A percentile compares a stretch with the other conserved stretches of the same genome.
These are phyloP conservation scores for Pseudoturritis turrita DNA, from an alignment of 345 rosid genomes.

Conservation along the genomic window DNA sequence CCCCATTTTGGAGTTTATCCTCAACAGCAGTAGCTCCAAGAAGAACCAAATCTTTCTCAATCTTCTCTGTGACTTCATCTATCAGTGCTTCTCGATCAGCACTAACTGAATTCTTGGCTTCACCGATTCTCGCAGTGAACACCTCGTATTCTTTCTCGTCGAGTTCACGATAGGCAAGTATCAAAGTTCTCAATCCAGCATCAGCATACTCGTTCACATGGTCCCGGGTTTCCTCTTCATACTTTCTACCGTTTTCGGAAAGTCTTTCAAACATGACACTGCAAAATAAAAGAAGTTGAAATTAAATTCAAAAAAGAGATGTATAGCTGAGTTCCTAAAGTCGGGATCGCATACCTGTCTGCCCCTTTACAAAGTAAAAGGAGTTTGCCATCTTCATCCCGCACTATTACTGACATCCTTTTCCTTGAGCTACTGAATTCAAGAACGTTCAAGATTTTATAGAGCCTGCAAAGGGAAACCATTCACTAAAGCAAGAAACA, in stretches of 20 bases:
- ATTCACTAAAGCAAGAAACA: neutral
- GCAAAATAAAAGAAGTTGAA: neutral
- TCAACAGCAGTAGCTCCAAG: conserved; percentile 99
- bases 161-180: conserved; percentile 87
- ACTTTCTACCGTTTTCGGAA: conserved; percentile 49
- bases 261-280: conserved; percentile 97
- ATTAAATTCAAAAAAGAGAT: neutral
- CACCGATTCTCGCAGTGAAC: conserved; percentile 52
- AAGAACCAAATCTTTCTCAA: conserved; percentile 81
- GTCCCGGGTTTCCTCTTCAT: conserved; percentile 61
- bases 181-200: conserved; percentile 86
- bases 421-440: conserved; percentile 61
- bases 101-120: conserved; percentile 80
- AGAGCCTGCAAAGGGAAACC: conserved; percentile 50
- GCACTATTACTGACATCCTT: conserved; percentile 91
- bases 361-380: conserved; percentile 92
- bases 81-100: conserved; percentile 68
- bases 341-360: conserved; percentile 65
- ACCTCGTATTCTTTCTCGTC: conserved; percentile 53
- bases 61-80: conserved; percentile 59
- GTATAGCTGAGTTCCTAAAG: neutral
- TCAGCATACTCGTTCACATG: conserved; percentile 94
- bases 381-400: conserved; percentile 63
- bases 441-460: conserved; percentile 60
- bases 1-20: conserved; percentile 98